These are phyloP conservation scores for Pilasporangium apinafurcum DNA, from an alignment of 352 stramenopile genomes.

Conservation along the genomic window DNA sequence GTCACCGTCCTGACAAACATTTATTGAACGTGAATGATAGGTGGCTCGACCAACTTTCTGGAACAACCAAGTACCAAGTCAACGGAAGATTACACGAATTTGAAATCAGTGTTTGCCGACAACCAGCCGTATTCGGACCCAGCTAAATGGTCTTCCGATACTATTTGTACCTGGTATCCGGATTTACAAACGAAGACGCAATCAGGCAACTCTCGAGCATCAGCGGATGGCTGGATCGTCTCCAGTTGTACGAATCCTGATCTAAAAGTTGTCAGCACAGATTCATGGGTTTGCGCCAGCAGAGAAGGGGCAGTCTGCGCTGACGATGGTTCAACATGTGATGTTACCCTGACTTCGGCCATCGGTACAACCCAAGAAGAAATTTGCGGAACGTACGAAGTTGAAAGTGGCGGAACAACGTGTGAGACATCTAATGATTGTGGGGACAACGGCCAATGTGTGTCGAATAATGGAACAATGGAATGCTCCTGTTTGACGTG, in stretches of 20 bases:
- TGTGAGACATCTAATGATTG: conserved; percentile 65
- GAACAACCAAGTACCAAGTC: conserved; percentile 51
- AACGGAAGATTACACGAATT: conserved; percentile 61
- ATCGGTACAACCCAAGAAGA: conserved; percentile 70
- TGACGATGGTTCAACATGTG: conserved; percentile 50
- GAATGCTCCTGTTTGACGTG: conserved; percentile 69
- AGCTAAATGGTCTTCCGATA: conserved; percentile 45
- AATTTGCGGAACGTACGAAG: conserved; percentile 68
- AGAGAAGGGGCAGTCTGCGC: conserved; percentile 71
- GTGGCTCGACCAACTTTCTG: conserved; percentile 58
- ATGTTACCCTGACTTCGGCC: conserved; percentile 39
- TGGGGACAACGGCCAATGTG: conserved; percentile 68
- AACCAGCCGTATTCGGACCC: conserved; percentile 46
- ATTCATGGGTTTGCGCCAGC: conserved; percentile 69
- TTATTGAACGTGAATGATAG: conserved; percentile 11
- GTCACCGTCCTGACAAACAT: conserved; percentile 1
- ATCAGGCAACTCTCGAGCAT: conserved; percentile 47
- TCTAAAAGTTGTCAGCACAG: conserved; percentile 49
- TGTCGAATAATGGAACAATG: conserved; percentile 49
- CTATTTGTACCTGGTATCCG: conserved; percentile 62
- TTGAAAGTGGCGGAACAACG: conserved; percentile 51
- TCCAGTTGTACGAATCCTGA: conserved; percentile 38
- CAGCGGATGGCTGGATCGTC: conserved; percentile 55
- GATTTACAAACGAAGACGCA: conserved; percentile 47
- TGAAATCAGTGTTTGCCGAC: conserved; percentile 65